Conservation (phyloP, 176 grass and related monocot genomes). For the Dactylis glomerata region DNA sequence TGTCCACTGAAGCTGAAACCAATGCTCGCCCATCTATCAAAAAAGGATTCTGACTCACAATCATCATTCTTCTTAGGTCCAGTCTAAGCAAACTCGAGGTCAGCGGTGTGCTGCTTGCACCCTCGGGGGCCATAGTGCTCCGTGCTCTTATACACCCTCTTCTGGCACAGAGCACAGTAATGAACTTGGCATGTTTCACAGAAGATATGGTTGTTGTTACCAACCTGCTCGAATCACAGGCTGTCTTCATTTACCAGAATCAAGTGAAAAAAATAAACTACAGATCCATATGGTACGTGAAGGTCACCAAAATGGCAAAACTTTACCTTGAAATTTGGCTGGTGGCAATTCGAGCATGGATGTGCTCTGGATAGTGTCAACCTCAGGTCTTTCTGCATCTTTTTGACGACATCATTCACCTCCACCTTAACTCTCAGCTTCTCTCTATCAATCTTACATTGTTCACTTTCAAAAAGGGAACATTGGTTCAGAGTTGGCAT, state of each 20-base stretch:
- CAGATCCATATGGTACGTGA: neutral
- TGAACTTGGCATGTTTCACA: conserved; percentile 49
- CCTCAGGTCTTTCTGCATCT: conserved; percentile 8
- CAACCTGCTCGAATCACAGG: conserved; percentile 22
- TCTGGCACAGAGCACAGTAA: conserved; percentile 45
- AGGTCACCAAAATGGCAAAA: neutral
- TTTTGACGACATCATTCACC: neutral
- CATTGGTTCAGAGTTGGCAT: neutral
- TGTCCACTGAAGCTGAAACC: neutral
- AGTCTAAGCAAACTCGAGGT: neutral
- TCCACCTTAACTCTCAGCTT: neutral
- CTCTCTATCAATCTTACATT: conserved; percentile 21
- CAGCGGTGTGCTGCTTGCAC: conserved; percentile 53
- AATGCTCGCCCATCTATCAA: neutral
- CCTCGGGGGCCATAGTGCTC: conserved; percentile 36
- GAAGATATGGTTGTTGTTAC: conserved; percentile 64
- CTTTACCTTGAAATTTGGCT: conserved; percentile 43
- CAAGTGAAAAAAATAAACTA: neutral
- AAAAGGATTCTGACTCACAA: neutral
- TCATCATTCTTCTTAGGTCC: neutral
- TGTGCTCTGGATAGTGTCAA: neutral
- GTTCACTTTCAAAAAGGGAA: conserved; percentile 2
- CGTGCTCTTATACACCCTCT: conserved; percentile 38
- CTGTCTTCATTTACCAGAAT: neutral
- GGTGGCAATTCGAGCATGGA: conserved; percentile 24